These are phyloP conservation scores for Barbatosphaeria neglecta DNA, from an alignment of 495 filamentous ascomycete genomes.

Conservation along the genomic window DNA sequence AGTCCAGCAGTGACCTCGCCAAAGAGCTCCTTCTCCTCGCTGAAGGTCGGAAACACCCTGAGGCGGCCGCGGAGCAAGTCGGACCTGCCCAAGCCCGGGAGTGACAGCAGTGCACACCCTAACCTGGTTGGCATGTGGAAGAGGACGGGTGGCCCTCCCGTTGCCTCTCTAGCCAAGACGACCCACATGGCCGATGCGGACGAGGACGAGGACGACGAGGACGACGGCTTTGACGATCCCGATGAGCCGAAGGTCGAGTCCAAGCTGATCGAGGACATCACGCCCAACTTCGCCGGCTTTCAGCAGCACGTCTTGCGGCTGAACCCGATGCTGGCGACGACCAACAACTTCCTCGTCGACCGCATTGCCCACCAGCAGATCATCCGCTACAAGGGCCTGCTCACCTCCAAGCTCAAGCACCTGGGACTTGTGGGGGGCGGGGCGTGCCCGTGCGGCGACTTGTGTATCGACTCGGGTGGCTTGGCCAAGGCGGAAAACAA, in stretches of 20 bases:
- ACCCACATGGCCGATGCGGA: conserved; percentile 14
- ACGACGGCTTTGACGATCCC: conserved; percentile 42
- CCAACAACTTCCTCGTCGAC: conserved; percentile 57
- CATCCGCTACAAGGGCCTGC: conserved; percentile 65
- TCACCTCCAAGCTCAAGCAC: conserved; percentile 64
- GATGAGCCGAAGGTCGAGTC: conserved; percentile 33
- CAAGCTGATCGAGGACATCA: conserved; percentile 40
- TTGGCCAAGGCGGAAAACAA: conserved; percentile 30
- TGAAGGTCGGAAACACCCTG: conserved; percentile 40
- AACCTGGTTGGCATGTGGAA: conserved; percentile 37
- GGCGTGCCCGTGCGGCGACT: conserved; percentile 46
- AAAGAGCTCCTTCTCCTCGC: conserved; percentile 30
- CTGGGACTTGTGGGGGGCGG: conserved; percentile 37
- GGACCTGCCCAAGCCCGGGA: conserved; percentile 46
- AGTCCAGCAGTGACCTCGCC: conserved; percentile 34
- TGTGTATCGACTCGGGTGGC: conserved; percentile 58
- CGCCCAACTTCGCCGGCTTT: conserved; percentile 69
- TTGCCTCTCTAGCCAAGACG: conserved; percentile 36
- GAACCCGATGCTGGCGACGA: conserved; percentile 43
- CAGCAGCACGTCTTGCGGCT: conserved; percentile 58
- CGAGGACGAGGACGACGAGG: conserved; percentile 29
- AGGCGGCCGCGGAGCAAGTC: conserved; percentile 63
- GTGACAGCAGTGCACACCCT: conserved; percentile 8
- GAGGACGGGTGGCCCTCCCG: conserved; percentile 47
- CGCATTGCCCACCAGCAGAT: conserved; percentile 73